phyloP scores from a whole-genome alignment of 2,329 filamentous ascomycete genomes.

The Trichoderma hamatum region DNA sequence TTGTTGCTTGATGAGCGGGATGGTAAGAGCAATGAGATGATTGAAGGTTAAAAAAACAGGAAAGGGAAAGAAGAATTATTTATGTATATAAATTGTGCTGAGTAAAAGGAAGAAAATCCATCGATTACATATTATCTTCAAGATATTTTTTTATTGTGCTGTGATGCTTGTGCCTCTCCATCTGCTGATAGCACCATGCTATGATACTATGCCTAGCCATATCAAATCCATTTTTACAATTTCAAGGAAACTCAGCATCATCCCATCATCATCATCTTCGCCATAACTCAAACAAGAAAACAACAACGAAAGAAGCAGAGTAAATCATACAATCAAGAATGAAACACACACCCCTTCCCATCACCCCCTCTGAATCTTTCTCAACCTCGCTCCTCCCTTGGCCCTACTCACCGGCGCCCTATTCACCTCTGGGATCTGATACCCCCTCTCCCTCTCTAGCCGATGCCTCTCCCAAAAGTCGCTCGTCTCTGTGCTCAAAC shows the following conservation, averaged over 20 bases:
- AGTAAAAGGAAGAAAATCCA: background rate
- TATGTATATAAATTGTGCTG: background rate
- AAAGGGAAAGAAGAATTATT: background rate
- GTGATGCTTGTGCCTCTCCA: background rate
- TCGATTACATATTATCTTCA: background rate
- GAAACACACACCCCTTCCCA: background rate
- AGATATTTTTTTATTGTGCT: background rate
- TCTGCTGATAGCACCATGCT: background rate
- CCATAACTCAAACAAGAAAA: background rate
- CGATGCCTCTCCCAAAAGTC: constrained; percentile 49
- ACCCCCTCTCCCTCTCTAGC: constrained; percentile 45
- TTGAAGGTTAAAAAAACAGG: constrained; percentile 36
- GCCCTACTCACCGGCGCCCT: constrained; percentile 29
- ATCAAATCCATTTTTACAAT: background rate
- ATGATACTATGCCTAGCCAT: too few species aligned
- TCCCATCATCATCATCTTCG: background rate
- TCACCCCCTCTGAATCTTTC: constrained; percentile 13
- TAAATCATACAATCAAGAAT: background rate
- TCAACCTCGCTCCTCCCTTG: constrained; percentile 1
- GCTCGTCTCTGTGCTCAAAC: constrained; percentile 40
- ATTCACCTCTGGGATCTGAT: constrained; percentile 46
- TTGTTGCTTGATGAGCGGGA: constrained; percentile 27
- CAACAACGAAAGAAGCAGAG: background rate
- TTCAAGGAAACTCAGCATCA: background rate
- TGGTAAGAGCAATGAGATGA: constrained; percentile 30